Percentiles rank a stretch among this genome's conserved stretches.
Conservation (phyloP, 306 rosid species). For the cucumber (Cucumis sativus) region Cucumber_9930_V3 NC_026660.2:27799501-27800000, state of each 20-base stretch:
- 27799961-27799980: slow-evolving; percentile 13
- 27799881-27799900: slow-evolving; percentile 99
- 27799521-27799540: neutral
- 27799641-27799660: slow-evolving; percentile 98
- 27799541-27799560: neutral
- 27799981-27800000: slow-evolving; percentile 78
- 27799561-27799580: neutral
- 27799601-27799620: neutral
- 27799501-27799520: neutral
- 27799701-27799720: slow-evolving; percentile 60
- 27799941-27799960: slow-evolving; percentile 8
- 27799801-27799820: slow-evolving; percentile 67
- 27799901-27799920: slow-evolving; percentile 43
- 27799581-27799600: neutral
- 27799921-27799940: slow-evolving; percentile 11
- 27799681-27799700: slow-evolving; percentile 89
- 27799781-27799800: slow-evolving; percentile 77
- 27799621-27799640: slow-evolving; percentile 19
- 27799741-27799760: slow-evolving; percentile 93
- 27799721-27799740: slow-evolving; percentile 81
- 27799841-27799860: slow-evolving; percentile 73
- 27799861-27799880: slow-evolving; percentile 98
- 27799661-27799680: slow-evolving; percentile 93
- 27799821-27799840: slow-evolving; percentile 78
- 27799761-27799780: slow-evolving; percentile 86